phyloP scores from a whole-genome alignment of 2,329 filamentous ascomycete genomes.

The Cladosporium phlei region DNA sequence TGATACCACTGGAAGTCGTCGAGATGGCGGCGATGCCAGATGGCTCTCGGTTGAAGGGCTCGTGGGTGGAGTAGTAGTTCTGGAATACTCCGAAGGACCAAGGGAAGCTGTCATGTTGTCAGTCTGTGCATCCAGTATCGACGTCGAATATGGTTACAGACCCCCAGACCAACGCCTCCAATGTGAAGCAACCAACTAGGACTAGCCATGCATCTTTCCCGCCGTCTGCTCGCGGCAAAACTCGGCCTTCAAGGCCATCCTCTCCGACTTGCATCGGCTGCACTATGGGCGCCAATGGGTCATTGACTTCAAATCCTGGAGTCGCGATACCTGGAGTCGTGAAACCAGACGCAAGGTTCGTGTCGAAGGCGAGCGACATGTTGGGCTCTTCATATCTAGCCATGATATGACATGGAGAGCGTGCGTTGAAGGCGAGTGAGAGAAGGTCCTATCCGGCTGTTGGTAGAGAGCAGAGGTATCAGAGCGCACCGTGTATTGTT shows the following conservation, averaged over 20 bases:
- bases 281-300: not conserved
- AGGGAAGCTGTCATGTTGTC: conserved; percentile 13
- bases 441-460: too few relatives aligned
- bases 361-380: too few relatives aligned
- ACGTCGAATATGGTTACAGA: not conserved
- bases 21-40: conserved; percentile 43
- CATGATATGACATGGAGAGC: too few relatives aligned
- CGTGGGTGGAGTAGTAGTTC: conserved; percentile 21
- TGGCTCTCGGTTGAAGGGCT: conserved; percentile 17
- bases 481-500: too few relatives aligned
- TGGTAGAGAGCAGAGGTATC: too few relatives aligned
- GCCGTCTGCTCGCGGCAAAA: conserved; percentile 33
- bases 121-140: not conserved
- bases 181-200: conserved; percentile 40
- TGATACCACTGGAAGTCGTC: conserved; percentile 42
- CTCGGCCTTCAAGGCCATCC: conserved; percentile 14
- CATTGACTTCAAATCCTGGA: too few relatives aligned
- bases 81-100: conserved; percentile 27
- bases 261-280: not conserved
- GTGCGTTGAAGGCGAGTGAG: too few relatives aligned
- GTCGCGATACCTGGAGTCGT: too few relatives aligned
- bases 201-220: conserved; percentile 44
- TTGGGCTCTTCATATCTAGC: too few relatives aligned
- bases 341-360: too few relatives aligned
- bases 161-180: conserved; percentile 27